Percentiles rank a stretch among this genome's conserved stretches.
These are phyloP conservation scores for Erodium texanum DNA, from an alignment of 441 rosid species.

Conservation along the genomic window DNA sequence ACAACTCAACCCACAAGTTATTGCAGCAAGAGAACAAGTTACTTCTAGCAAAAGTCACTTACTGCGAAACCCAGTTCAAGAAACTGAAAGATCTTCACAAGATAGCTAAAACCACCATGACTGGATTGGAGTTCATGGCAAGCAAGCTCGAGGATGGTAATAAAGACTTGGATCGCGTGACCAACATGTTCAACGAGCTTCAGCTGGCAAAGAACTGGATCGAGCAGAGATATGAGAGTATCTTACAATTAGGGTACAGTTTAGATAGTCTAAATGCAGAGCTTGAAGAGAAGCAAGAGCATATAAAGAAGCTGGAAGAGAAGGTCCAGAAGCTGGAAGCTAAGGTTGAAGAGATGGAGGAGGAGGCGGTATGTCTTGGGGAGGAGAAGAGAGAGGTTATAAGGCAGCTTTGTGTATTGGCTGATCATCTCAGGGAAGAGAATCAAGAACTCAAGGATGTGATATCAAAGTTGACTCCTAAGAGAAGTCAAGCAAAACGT, in stretches of 20 bases:
- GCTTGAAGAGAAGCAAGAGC: slow-evolving; percentile 31
- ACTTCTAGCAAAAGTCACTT: slow-evolving; percentile 39
- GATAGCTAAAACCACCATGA: slow-evolving; percentile 27
- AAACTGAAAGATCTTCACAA: slow-evolving; percentile 37
- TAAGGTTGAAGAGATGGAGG: slow-evolving; percentile 40
- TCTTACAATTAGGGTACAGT: slow-evolving; percentile 25
- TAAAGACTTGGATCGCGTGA: slow-evolving; percentile 28
- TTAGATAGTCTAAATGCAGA: slow-evolving; percentile 28
- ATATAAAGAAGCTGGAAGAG: slow-evolving; percentile 36
- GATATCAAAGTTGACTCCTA: slow-evolving; percentile 27
- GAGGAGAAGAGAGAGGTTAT: slow-evolving; percentile 91
- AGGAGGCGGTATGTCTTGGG: slow-evolving; percentile 36
- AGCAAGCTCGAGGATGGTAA: slow-evolving; percentile 35
- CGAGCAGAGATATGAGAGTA: slow-evolving; percentile 31
- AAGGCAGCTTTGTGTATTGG: slow-evolving; percentile 77
- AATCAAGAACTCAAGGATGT: slow-evolving; percentile 48
- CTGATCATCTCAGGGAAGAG: slow-evolving; percentile 54
- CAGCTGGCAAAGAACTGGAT: slow-evolving; percentile 38
- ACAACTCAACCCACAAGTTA: slow-evolving; percentile 46
- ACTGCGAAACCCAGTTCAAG: slow-evolving; percentile 26
- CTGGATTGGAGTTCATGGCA: slow-evolving; percentile 32
- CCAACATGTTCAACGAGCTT: slow-evolving; percentile 35
- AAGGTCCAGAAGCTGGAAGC: slow-evolving; percentile 35
- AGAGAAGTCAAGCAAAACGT: slow-evolving; percentile 27
- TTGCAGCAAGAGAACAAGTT: slow-evolving; percentile 52